Base-by-base conservation (phyloP, 331 rosid genomes). In the Dryas integrifolia region DNA sequence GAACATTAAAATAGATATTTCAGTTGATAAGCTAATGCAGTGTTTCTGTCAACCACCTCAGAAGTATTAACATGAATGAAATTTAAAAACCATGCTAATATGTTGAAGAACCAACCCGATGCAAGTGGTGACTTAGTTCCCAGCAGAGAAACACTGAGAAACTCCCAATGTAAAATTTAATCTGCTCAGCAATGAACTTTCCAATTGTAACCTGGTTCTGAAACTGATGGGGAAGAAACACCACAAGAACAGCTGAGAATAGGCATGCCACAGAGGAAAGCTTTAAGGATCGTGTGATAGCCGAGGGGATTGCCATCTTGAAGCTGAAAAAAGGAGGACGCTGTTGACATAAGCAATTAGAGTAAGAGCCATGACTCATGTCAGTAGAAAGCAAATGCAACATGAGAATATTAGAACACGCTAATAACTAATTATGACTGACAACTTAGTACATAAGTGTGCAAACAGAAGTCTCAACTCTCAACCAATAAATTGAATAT, bases 261-360 rank as follows among this genome's bases (percentile, higher is more conserved):
- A 87, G 21, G 71, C 69, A 84, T 61, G 88, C 92, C 18, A 85
- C 76, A 58, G 50, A 41, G n/a, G 98, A 85, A 71, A 92, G 96
- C 90, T 79, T 86, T 8, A 89, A 81, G 57, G 96, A 92, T 45
- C 79, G 73, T 24, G 79, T 69, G 61, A 78, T 68, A 73, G 97
- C 99, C 0, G 80, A 79, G 38, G 88, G 97, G 43, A 92, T 60
- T 44, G 93, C 97, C 99, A 95, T 92, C 85, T 95, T 95, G 85
- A 92, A 90, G 85, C 96, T 95, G 85, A 87, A 92, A 79, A 87
- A 92, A 4, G 98, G 97, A 51, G 92, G 87, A 50, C 99, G 96
- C 99, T 95, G 92, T 77, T 9, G 74, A 74, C 41, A 82, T 70
- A 76, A 80, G 60, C 63, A 79, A 5, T 63, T 14, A 63, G 40